Evolutionary conservation across 2,329 filamentous ascomycete species (phyloP).

Genomic region (Alternaria novae-zelandiae): DNA sequence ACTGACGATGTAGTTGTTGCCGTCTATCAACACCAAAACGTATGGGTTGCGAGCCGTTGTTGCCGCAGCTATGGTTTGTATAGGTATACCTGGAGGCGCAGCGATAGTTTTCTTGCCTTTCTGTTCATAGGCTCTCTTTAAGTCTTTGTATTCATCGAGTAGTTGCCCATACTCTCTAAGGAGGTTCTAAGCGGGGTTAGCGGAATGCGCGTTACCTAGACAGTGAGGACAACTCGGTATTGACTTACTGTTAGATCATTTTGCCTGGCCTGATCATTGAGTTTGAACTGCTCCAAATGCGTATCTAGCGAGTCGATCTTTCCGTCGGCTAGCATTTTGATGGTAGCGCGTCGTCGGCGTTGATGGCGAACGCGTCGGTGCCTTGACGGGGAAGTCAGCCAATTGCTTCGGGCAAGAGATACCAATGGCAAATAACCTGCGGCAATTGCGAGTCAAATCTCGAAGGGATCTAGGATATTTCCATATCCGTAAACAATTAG

Average conservation of each 20-base stretch:
- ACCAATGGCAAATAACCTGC: background rate
- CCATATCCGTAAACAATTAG: background rate
- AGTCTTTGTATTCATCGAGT: slow-evolving; percentile 60
- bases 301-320: slow-evolving; percentile 37
- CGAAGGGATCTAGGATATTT: background rate
- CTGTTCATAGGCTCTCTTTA: slow-evolving; percentile 65
- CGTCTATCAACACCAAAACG: slow-evolving; percentile 67
- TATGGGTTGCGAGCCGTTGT: slow-evolving; percentile 58
- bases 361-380: background rate
- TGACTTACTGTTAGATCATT: slow-evolving; percentile 22
- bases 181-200: slow-evolving; percentile 33
- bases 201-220: background rate
- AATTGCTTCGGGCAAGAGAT: background rate
- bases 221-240: background rate
- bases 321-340: slow-evolving; percentile 31
- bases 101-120: slow-evolving; percentile 55
- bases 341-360: background rate
- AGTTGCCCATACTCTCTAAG: slow-evolving; percentile 53
- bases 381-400: background rate
- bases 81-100: slow-evolving; percentile 34
- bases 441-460: background rate
- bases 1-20: slow-evolving; percentile 61
- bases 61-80: slow-evolving; percentile 32
- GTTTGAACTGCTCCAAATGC: slow-evolving; percentile 37
- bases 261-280: slow-evolving; percentile 28